phyloP scores from a whole-genome alignment of 176 grass and related monocot species.

The Oryza glumipatula region DNA sequence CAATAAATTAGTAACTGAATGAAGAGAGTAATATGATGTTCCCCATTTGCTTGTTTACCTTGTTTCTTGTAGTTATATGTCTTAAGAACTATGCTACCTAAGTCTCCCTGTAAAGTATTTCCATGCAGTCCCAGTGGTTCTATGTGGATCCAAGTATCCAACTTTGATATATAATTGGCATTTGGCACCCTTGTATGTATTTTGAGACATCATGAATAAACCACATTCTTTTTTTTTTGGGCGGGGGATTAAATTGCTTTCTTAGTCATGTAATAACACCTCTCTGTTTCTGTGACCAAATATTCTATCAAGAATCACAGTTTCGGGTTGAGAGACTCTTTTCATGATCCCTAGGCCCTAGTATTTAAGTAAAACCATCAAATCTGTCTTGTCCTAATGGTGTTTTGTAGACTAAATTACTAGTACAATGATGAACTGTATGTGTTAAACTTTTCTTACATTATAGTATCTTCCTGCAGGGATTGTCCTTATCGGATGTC shows the following conservation, averaged over 20 bases:
- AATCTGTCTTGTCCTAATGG: slow-evolving; percentile 1
- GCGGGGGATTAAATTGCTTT: no score
- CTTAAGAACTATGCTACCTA: not conserved
- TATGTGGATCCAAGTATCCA: slow-evolving; percentile 31
- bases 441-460: slow-evolving; percentile 32
- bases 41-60: not conserved
- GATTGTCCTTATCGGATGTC: slow-evolving; percentile 88
- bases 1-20: not conserved
- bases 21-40: not conserved
- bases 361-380: slow-evolving; percentile 10
- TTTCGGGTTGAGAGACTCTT: slow-evolving; percentile 2
- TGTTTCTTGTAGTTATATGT: slow-evolving; percentile 11
- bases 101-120: not conserved
- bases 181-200: not conserved
- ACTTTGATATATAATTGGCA: not conserved
- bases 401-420: slow-evolving; percentile 11
- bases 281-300: not conserved
- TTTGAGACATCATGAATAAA: not conserved
- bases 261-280: not conserved
- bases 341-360: not conserved
- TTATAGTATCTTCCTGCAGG: slow-evolving; percentile 60
- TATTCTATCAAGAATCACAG: slow-evolving; percentile 21
- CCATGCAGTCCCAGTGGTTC: not conserved
- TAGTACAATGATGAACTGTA: not conserved
- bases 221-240: not conserved